phyloP scores from a whole-genome alignment of 2,329 filamentous ascomycete species.

The Verticillium alfalfae region DNA sequence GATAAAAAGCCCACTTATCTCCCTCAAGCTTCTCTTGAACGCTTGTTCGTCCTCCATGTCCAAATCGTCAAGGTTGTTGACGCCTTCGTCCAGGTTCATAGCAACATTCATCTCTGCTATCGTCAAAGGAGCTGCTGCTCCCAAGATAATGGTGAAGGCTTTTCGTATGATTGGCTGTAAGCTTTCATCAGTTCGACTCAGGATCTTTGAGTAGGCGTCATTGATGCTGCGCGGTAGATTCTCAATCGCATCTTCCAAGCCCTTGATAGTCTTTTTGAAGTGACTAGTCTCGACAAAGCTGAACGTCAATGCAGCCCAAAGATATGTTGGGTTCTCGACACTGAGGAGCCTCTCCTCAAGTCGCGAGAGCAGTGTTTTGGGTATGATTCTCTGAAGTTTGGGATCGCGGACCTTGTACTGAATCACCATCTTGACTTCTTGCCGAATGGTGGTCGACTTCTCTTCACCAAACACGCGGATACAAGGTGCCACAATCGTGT shows the following conservation, averaged over 20 bases:
- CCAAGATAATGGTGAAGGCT: neutral
- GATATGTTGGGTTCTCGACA: neutral
- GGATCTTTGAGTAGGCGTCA: neutral
- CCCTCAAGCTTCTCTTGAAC: neutral
- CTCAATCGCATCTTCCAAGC: neutral
- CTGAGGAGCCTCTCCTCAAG: too few relatives aligned
- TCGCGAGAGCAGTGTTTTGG: neutral
- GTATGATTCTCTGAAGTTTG: neutral
- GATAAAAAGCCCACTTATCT: neutral
- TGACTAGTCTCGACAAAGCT: neutral
- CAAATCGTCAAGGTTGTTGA: neutral
- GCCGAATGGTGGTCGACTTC: neutral
- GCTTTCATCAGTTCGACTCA: neutral
- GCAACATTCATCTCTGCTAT: neutral
- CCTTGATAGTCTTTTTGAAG: neutral
- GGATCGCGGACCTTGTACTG: neutral
- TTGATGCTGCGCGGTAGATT: neutral
- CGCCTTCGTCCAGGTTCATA: neutral
- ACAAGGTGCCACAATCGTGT: neutral
- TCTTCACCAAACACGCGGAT: constrained; percentile 4
- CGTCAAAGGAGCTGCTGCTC: neutral
- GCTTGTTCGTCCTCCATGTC: neutral
- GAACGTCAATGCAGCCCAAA: constrained; percentile 5
- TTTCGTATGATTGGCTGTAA: neutral
- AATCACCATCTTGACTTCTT: neutral